phyloP scores from a whole-genome alignment of 2,329 filamentous ascomycete species.

The Trichoderma cornu-damae region DNA sequence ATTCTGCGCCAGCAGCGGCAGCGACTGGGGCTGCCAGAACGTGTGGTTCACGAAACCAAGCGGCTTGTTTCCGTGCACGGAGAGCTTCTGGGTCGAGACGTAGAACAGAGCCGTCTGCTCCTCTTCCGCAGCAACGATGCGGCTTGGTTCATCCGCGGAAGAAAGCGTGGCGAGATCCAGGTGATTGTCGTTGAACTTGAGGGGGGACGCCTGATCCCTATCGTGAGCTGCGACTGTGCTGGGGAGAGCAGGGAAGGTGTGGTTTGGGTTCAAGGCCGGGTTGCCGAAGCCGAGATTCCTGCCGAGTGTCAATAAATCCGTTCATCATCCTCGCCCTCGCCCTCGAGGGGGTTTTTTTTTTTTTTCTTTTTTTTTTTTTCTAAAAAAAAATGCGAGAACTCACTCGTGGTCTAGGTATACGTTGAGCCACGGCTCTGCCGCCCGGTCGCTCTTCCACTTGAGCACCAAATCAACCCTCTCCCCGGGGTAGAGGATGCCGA shows the following conservation, averaged over 20 bases:
- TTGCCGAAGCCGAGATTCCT: constrained; percentile 27
- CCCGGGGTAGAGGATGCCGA: constrained; percentile 27
- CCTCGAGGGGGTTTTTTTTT: too few species aligned
- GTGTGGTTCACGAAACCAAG: constrained; percentile 28
- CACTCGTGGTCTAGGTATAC: constrained; percentile 28
- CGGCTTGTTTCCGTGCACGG: constrained; percentile 24
- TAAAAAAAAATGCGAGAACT: neutral
- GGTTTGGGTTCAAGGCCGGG: constrained; percentile 22
- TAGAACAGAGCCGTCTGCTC: constrained; percentile 25
- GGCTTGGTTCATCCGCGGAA: neutral
- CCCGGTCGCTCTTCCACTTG: constrained; percentile 18
- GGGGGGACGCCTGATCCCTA: neutral
- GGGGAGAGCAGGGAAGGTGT: constrained; percentile 20
- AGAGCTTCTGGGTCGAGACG: constrained; percentile 25
- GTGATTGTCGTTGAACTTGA: constrained; percentile 6
- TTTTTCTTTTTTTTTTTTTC: too few species aligned
- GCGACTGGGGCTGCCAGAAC: constrained; percentile 23
- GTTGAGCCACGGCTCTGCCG: constrained; percentile 20
- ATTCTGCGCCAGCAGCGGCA: constrained; percentile 22
- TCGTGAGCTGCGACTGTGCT: constrained; percentile 13
- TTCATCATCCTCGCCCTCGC: too few species aligned
- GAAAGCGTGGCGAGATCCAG: constrained; percentile 16
- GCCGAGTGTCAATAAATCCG: neutral
- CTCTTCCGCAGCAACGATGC: constrained; percentile 10
- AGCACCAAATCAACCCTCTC: constrained; percentile 25